Percentiles rank a stretch among this genome's conserved stretches.
Evolutionary conservation across 805 yeast species (phyloP).

Genomic region (Wickerhamiella bombiphila): DNA sequence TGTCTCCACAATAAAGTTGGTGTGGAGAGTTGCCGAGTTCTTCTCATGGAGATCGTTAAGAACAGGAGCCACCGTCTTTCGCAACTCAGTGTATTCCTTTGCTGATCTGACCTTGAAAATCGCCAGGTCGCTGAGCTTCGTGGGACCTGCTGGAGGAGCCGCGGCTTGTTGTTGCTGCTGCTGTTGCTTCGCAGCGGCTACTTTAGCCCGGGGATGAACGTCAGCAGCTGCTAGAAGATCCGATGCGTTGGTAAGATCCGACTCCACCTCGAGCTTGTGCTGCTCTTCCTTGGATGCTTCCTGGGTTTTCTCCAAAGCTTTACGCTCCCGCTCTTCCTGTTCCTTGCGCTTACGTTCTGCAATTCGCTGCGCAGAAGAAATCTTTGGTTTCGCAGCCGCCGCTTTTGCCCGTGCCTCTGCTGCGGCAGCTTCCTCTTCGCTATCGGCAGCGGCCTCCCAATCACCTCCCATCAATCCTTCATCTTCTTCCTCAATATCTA

Average conservation of each 20-base stretch:
- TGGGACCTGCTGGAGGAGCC: slow-evolving; percentile 22
- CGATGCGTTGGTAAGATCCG: slow-evolving; percentile 87
- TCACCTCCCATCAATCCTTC: slow-evolving; percentile 69
- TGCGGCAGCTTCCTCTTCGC: slow-evolving; percentile 36
- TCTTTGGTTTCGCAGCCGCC: slow-evolving; percentile 31
- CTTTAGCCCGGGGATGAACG: slow-evolving; percentile 22
- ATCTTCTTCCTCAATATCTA: slow-evolving; percentile 72
- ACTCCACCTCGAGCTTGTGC: slow-evolving; percentile 63
- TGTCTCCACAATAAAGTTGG: slow-evolving; percentile 68
- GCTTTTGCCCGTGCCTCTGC: slow-evolving; percentile 12
- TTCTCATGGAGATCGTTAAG: slow-evolving; percentile 46
- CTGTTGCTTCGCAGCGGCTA: slow-evolving; percentile 19
- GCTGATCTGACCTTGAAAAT: slow-evolving; percentile 70
- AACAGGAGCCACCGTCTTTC: slow-evolving; percentile 54
- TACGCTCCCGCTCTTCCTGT: slow-evolving; percentile 35
- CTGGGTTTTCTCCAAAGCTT: slow-evolving; percentile 30
- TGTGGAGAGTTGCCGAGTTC: slow-evolving; percentile 48
- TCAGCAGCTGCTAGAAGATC: slow-evolving; percentile 66
- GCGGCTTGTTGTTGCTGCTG: slow-evolving; percentile 30
- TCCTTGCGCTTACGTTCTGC: slow-evolving; percentile 28
- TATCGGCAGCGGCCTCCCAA: slow-evolving; percentile 75
- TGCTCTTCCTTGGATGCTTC: slow-evolving; percentile 62
- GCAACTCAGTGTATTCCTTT: slow-evolving; percentile 61
- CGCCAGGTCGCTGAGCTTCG: slow-evolving; percentile 31
- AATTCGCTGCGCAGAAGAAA: slow-evolving; percentile 28